Percentiles rank a stretch among this genome's conserved stretches.
Evolutionary conservation across 805 yeast genomes (phyloP).

Genomic region (Candida ficus): DNA sequence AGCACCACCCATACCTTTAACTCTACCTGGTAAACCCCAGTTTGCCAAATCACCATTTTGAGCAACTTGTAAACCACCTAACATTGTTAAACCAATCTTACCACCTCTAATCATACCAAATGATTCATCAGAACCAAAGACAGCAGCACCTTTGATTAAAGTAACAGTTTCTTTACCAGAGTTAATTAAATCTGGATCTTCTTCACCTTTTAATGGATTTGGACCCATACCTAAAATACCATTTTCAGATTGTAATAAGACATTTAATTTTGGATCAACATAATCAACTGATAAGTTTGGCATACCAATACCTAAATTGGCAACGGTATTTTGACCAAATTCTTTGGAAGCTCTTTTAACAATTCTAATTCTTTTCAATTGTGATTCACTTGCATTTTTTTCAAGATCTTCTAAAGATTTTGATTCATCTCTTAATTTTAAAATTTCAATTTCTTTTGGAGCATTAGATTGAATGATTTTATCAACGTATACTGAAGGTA

Average conservation of each 20-base stretch:
- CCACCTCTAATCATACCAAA: constrained; percentile 47
- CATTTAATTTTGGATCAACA: constrained; percentile 31
- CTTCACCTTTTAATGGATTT: constrained; percentile 37
- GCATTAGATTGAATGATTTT: constrained; percentile 36
- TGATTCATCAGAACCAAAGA: constrained; percentile 47
- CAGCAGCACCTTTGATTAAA: constrained; percentile 39
- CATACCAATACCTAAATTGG: constrained; percentile 47
- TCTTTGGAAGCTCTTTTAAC: constrained; percentile 42
- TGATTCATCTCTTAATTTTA: constrained; percentile 19
- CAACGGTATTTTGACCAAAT: constrained; percentile 37
- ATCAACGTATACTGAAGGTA: constrained; percentile 41
- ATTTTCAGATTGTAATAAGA: constrained; percentile 43
- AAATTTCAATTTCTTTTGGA: constrained; percentile 38
- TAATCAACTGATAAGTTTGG: constrained; percentile 43
- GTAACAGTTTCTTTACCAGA: constrained; percentile 51
- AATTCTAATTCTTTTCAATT: constrained; percentile 28
- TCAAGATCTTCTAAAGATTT: background rate
- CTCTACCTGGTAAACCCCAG: constrained; percentile 47
- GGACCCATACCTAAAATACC: constrained; percentile 47
- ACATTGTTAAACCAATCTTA: constrained; percentile 36
- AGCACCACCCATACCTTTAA: constrained; percentile 52
- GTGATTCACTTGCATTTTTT: constrained; percentile 11
- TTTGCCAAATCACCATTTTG: constrained; percentile 45
- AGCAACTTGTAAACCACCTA: constrained; percentile 48
- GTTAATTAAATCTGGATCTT: constrained; percentile 43